These are phyloP conservation scores for Lichina pygmaea DNA, from an alignment of 495 filamentous ascomycete species.

Conservation along the genomic window DNA sequence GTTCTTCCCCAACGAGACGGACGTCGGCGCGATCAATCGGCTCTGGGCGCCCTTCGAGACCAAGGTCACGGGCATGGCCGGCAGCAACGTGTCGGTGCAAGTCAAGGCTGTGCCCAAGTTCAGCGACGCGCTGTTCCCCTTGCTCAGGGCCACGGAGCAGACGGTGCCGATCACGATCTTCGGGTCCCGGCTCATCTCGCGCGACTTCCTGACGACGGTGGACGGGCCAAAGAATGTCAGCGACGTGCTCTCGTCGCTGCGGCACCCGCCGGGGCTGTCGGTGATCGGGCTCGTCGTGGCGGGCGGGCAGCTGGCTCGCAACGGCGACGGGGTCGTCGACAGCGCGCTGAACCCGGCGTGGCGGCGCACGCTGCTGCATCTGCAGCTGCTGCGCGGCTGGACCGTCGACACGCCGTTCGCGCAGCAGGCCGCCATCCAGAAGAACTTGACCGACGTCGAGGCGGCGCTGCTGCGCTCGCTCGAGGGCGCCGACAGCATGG, in stretches of 20 bases:
- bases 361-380: constrained; percentile 11
- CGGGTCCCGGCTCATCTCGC: constrained; percentile 12
- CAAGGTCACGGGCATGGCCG: constrained; percentile 5
- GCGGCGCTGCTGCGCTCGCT: no score
- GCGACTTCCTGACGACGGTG: constrained; percentile 8
- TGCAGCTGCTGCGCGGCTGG: constrained; percentile 2
- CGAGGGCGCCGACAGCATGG: no score
- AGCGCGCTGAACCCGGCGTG: constrained; percentile 15
- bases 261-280: constrained; percentile 1
- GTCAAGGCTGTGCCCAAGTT: constrained; percentile 4
- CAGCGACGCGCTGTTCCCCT: constrained; percentile 5
- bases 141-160: constrained; percentile 6
- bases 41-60: constrained; percentile 6
- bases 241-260: constrained; percentile 6
- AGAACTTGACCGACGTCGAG: no score
- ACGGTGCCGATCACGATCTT: constrained; percentile 6
- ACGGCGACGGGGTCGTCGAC: constrained; percentile 9
- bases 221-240: constrained; percentile 9
- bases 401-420: constrained; percentile 15
- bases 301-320: constrained; percentile 11
- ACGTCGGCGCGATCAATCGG: constrained; percentile 3
- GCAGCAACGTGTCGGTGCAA: constrained; percentile 4
- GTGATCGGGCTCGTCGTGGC: constrained; percentile 11
- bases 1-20: constrained; percentile 10
- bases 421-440: no score